phyloP scores from a whole-genome alignment of 352 stramenopile species.

The Albugo candida region DNA sequence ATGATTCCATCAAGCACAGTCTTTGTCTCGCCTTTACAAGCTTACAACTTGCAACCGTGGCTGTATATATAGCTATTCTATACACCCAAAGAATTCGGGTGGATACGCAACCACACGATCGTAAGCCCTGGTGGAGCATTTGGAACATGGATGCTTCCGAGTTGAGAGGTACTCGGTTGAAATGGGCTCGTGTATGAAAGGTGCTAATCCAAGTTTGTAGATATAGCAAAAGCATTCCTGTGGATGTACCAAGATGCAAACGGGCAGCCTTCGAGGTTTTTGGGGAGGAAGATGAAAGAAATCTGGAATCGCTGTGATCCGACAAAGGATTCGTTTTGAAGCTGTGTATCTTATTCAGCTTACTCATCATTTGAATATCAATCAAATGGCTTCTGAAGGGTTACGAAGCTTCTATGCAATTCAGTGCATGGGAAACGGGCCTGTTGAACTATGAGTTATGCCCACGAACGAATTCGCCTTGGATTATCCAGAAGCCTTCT shows the following conservation, averaged over 20 bases:
- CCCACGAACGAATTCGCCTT: conserved; percentile 27
- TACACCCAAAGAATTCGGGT: no score
- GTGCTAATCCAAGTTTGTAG: conserved; percentile 6
- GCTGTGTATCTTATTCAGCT: no score
- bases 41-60: conserved; percentile 27
- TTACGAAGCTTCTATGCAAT: not conserved
- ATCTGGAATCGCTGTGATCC: conserved; percentile 35
- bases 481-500: conserved; percentile 42
- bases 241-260: conserved; percentile 43
- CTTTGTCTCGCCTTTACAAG: conserved; percentile 32
- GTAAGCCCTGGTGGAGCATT: conserved; percentile 52
- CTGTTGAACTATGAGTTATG: conserved; percentile 9
- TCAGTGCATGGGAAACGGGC: not conserved
- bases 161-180: conserved; percentile 18
- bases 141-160: conserved; percentile 23
- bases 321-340: conserved; percentile 9
- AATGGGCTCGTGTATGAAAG: not conserved
- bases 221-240: conserved; percentile 30
- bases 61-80: conserved; percentile 27
- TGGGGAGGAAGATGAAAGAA: conserved; percentile 25
- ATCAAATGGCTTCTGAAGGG: no score
- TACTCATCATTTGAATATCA: no score
- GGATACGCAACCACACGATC: conserved; percentile 10
- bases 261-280: conserved; percentile 10
- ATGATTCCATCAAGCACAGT: conserved; percentile 33